Percentiles rank a stretch among this genome's conserved stretches.
Evolutionary conservation across 768 basidiomycete genomes (phyloP).

Genomic region (Tremella yokohamensis): DNA sequence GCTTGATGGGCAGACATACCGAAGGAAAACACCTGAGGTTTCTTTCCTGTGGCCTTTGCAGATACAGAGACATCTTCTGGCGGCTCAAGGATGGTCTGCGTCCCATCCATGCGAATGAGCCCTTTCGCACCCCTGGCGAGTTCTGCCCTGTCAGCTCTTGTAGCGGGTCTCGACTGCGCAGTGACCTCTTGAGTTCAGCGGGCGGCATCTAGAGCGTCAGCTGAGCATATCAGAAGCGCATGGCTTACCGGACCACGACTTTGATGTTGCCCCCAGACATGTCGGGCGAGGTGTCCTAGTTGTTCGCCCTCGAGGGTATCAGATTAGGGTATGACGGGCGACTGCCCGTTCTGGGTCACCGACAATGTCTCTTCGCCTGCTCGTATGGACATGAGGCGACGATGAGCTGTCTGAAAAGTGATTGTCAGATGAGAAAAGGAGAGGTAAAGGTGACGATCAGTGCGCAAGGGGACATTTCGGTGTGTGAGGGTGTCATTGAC

Average conservation of each 20-base stretch:
- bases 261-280: constrained; percentile 52
- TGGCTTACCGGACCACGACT: constrained; percentile 51
- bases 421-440: too few species aligned
- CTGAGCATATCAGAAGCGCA: neutral
- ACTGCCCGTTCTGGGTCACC: neutral
- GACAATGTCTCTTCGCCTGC: too few species aligned
- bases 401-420: too few species aligned
- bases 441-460: too few species aligned
- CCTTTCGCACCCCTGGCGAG: constrained; percentile 87
- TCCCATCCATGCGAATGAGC: constrained; percentile 91
- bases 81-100: constrained; percentile 86
- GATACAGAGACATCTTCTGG: constrained; percentile 63
- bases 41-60: constrained; percentile 78
- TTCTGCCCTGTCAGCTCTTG: constrained; percentile 57
- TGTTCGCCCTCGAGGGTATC: too few species aligned
- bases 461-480: too few species aligned
- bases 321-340: neutral
- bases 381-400: too few species aligned
- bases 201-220: constrained; percentile 68
- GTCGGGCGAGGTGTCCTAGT: neutral
- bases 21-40: constrained; percentile 84
- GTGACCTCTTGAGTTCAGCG: constrained; percentile 89
- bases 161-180: constrained; percentile 5
- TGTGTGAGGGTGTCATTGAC: too few species aligned
- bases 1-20: constrained; percentile 21